These are phyloP conservation scores for Cichorium intybus DNA, from an alignment of 140 eudicot species.

Conservation along the genomic window DNA sequence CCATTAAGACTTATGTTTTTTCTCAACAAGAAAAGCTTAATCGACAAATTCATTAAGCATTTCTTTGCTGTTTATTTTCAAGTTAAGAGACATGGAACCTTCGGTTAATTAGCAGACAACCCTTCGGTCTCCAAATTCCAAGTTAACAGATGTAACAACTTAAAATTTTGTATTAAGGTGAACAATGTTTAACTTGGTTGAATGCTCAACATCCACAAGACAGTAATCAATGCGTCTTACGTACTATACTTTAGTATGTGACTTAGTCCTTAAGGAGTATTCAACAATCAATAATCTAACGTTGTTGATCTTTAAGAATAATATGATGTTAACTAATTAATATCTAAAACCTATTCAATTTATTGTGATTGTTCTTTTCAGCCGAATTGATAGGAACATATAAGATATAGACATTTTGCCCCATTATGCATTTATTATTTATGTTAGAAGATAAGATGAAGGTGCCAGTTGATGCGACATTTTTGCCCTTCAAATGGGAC, in stretches of 20 bases:
- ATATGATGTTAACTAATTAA: background rate
- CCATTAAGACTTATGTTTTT: too few species aligned
- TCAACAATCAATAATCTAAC: background rate
- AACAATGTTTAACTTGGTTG: too few species aligned
- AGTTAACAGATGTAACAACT: too few species aligned
- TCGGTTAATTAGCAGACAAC: too few species aligned
- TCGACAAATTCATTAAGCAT: too few species aligned
- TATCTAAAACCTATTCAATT: background rate
- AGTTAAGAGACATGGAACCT: too few species aligned
- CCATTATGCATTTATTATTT: background rate
- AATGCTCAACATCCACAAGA: background rate
- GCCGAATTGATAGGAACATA: conserved; percentile 12
- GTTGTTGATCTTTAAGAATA: background rate
- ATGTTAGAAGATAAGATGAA: conserved; percentile 23
- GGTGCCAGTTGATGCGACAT: conserved; percentile 11
- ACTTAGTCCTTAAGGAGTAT: background rate
- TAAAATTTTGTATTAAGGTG: too few species aligned
- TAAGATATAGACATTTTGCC: background rate
- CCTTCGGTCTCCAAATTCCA: too few species aligned
- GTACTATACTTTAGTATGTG: background rate
- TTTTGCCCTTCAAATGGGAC: conserved; percentile 23
- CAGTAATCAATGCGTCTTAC: background rate
- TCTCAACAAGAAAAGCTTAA: too few species aligned
- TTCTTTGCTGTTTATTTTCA: too few species aligned
- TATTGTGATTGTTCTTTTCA: background rate